Evolutionary conservation across 2,329 filamentous ascomycete species (phyloP).

Genomic region (Xylaria sp.): DNA sequence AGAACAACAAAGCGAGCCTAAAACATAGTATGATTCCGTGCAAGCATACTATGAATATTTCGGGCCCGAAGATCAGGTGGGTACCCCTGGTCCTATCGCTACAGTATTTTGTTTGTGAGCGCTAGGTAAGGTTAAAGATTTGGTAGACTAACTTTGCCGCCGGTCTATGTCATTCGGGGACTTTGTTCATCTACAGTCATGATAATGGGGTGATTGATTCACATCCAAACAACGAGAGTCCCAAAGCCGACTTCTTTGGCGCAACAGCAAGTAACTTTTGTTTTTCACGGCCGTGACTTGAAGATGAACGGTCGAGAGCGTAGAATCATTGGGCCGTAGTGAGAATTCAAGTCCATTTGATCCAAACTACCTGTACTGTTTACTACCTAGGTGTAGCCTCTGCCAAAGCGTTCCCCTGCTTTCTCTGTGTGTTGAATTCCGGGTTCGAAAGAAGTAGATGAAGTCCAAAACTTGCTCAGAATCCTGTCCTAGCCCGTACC

Average conservation of each 20-base stretch:
- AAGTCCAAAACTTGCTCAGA: neutral
- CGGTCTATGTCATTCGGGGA: no score
- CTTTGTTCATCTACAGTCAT: neutral
- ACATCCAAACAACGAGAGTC: neutral
- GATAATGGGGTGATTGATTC: neutral
- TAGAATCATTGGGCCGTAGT: neutral
- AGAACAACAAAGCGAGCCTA: neutral
- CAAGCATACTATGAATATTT: neutral
- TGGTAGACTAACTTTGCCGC: neutral
- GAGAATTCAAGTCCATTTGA: neutral
- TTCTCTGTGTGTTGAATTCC: neutral
- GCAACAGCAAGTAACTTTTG: neutral
- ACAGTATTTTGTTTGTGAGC: neutral
- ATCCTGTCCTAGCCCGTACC: neutral
- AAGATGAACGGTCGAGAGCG: neutral
- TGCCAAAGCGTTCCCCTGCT: neutral
- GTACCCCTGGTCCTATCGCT: neutral
- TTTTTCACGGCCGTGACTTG: neutral
- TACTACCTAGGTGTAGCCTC: slow-evolving; percentile 3
- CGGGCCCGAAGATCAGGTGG: neutral
- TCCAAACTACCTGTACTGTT: neutral
- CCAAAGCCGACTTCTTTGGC: neutral
- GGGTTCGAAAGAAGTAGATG: neutral
- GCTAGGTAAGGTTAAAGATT: neutral
- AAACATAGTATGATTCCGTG: neutral